Evolutionary conservation across 2,329 filamentous ascomycete genomes (phyloP), one percentile per base, ranked within the genome.

Genomic region (Raffaelea deltoideospora): DNA sequence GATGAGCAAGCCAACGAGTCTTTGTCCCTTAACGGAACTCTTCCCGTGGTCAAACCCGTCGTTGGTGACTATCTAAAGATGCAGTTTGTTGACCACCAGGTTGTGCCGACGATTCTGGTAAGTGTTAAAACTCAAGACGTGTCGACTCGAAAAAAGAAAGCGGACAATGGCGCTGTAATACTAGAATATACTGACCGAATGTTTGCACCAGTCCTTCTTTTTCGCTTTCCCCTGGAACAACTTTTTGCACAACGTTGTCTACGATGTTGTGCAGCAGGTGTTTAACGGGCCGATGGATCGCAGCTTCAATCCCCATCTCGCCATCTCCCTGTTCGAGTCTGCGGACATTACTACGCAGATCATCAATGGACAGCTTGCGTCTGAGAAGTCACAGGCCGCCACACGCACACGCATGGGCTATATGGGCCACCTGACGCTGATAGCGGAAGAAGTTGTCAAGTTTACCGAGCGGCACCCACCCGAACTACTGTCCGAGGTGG

Each of bases 151-250:
- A n/a, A n/a, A n/a, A n/a, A n/a, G n/a, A n/a, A n/a, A n/a, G n/a
- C n/a, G n/a, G n/a, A n/a, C n/a, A n/a, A n/a, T n/a, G n/a, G n/a
- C n/a, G n/a, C n/a, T n/a, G n/a, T n/a, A n/a, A n/a, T n/a, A n/a
- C n/a, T n/a, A n/a, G n/a, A n/a, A n/a, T n/a, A n/a, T n/a, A n/a
- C n/a, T n/a, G n/a, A n/a, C n/a, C n/a, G n/a, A n/a, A n/a, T n/a
- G n/a, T n/a, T n/a, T n/a, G 43, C 31, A 20, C 23, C 45, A 92
- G 85, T 83, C 86, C 39, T 96, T 96, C 64, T 98, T 98, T 61
- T 98, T 98, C 64, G 76, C 80, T 41, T 98, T 96, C 51, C 88
- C 90, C 1, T 98, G 90, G 90, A 98, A 98, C 59, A 98, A 98
- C 56, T 98, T 98, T 53, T 69, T 98, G 31, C 90, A 98, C 60